These are phyloP conservation scores for Entomophthora muscae DNA, from an alignment of 371 early-diverging fungal genomes.

Conservation along the genomic window DNA sequence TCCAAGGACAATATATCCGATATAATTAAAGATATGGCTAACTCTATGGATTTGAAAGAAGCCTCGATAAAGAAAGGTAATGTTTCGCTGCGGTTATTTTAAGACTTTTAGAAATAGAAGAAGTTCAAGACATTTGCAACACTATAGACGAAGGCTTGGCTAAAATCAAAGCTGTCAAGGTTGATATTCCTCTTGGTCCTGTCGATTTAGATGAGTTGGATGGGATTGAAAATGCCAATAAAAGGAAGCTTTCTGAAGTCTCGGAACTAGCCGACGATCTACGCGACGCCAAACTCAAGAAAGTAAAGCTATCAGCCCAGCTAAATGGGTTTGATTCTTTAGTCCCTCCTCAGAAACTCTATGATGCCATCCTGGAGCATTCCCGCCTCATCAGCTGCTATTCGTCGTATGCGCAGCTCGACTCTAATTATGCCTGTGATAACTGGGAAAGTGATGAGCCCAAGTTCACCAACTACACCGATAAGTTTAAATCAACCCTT, in stretches of 20 bases:
- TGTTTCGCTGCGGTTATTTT: too few relatives aligned
- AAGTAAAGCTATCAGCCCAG: neutral
- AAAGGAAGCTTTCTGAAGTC: too few relatives aligned
- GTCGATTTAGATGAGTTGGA: neutral
- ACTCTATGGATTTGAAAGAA: too few relatives aligned
- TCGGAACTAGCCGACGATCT: too few relatives aligned
- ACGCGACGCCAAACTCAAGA: neutral
- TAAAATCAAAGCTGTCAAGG: neutral
- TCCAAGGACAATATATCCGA: neutral
- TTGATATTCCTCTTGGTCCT: neutral
- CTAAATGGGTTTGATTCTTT: neutral
- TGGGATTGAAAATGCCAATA: too few relatives aligned
- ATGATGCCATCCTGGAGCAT: neutral
- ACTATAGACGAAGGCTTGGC: neutral
- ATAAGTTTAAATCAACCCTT: constrained; percentile 1
- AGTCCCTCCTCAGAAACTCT: neutral
- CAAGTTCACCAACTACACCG: neutral
- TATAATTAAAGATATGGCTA: neutral
- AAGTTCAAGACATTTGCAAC: neutral
- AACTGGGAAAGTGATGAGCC: neutral
- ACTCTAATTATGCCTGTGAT: neutral
- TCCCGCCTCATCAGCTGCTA: neutral
- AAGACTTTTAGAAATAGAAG: neutral
- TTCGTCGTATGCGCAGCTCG: neutral
- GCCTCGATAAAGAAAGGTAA: too few relatives aligned